These are phyloP conservation scores for Aciculosporium take DNA, from an alignment of 2,329 filamentous ascomycete genomes.

Conservation along the genomic window DNA sequence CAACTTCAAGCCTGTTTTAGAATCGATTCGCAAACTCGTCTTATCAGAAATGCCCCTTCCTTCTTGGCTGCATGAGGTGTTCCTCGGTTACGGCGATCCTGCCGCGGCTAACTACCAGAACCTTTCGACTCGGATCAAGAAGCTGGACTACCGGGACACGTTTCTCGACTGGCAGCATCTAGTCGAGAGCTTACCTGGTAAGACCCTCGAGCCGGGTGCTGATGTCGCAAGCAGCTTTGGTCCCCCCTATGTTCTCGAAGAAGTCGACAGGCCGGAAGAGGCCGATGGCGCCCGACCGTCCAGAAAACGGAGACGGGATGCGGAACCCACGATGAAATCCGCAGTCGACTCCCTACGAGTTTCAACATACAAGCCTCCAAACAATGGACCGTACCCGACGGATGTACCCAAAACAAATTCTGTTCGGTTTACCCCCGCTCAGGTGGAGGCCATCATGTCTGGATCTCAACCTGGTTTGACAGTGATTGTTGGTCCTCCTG, in stretches of 20 bases:
- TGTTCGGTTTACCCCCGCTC: conserved; percentile 79
- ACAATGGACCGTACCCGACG: conserved; percentile 76
- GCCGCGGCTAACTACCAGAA: conserved; percentile 75
- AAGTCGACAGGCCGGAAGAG: conserved; percentile 38
- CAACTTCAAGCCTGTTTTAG: conserved; percentile 88
- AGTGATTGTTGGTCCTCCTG: conserved; percentile 85
- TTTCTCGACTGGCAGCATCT: conserved; percentile 94
- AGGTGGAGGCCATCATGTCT: conserved; percentile 84
- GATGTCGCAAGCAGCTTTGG: conserved; percentile 60
- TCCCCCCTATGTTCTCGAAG: conserved; percentile 77
- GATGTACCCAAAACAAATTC: conserved; percentile 70
- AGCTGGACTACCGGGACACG: conserved; percentile 82
- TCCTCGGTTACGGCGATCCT: conserved; percentile 92
- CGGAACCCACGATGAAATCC: conserved; percentile 48
- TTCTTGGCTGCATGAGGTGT: conserved; percentile 89
- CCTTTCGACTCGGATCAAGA: conserved; percentile 61
- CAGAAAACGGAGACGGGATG: conserved; percentile 78
- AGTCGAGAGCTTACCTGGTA: conserved; percentile 76
- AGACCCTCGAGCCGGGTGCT: conserved; percentile 65
- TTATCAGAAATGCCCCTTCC: conserved; percentile 76
- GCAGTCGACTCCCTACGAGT: conserved; percentile 60
- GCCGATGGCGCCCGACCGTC: conserved; percentile 43
- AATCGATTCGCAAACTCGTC: conserved; percentile 77
- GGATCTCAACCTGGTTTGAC: conserved; percentile 90
- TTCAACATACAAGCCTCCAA: conserved; percentile 78